These are phyloP conservation scores for Letharia lupina DNA, from an alignment of 495 filamentous ascomycete species.

Conservation along the genomic window DNA sequence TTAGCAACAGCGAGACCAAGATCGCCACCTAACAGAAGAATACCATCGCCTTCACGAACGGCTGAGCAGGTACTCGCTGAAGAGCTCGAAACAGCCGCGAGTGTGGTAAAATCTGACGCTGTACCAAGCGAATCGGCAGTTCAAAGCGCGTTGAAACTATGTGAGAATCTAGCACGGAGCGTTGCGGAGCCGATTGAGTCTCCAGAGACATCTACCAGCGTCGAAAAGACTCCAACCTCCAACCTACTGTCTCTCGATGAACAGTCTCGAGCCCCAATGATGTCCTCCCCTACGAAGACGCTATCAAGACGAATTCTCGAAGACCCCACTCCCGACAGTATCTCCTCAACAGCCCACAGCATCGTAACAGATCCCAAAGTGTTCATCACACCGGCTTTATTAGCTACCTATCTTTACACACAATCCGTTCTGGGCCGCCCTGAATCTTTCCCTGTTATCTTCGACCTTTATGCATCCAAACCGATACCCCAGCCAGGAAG, in stretches of 20 bases:
- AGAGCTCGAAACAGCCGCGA: slow-evolving; percentile 16
- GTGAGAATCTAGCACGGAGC: slow-evolving; percentile 35
- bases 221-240: slow-evolving; percentile 38
- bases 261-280: slow-evolving; percentile 15
- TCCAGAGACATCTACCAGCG: slow-evolving; percentile 17
- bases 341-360: slow-evolving; percentile 50
- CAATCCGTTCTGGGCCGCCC: slow-evolving; percentile 64
- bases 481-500: slow-evolving; percentile 56
- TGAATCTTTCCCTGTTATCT: slow-evolving; percentile 65
- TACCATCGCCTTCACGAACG: not conserved
- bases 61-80: slow-evolving; percentile 2
- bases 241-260: slow-evolving; percentile 47
- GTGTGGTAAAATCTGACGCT: slow-evolving; percentile 25
- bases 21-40: not conserved
- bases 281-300: slow-evolving; percentile 8
- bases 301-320: slow-evolving; percentile 21
- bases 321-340: slow-evolving; percentile 32
- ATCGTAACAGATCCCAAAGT: slow-evolving; percentile 67
- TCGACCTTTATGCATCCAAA: slow-evolving; percentile 79
- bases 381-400: slow-evolving; percentile 66
- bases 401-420: slow-evolving; percentile 61
- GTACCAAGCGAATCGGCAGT: slow-evolving; percentile 37
- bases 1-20: not conserved
- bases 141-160: slow-evolving; percentile 37
- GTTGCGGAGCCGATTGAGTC: slow-evolving; percentile 32